phyloP scores from a whole-genome alignment of 164 flowering plant species.

The Vitis rotundifolia region DNA sequence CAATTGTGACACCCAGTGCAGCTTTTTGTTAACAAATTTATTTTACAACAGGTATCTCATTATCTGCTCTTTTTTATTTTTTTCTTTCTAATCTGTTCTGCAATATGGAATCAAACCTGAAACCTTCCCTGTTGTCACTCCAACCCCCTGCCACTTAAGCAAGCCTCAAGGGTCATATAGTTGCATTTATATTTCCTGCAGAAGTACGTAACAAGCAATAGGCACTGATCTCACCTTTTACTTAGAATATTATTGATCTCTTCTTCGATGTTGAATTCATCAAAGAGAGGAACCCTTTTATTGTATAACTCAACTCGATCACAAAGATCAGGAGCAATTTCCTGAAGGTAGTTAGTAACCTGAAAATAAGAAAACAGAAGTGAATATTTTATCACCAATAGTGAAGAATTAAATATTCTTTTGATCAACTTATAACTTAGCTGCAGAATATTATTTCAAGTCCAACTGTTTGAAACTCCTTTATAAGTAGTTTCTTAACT shows the following conservation, averaged over 20 bases:
- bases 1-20: neutral
- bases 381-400: neutral
- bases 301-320: conserved; percentile 74
- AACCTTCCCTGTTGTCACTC: no score
- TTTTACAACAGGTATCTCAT: neutral
- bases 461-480: neutral
- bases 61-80: no score
- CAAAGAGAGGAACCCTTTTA: conserved; percentile 80
- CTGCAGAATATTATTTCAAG: neutral
- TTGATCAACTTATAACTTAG: no score
- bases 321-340: conserved; percentile 91
- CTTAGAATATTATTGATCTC: conserved; percentile 85
- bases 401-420: neutral
- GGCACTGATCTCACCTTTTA: conserved; percentile 61
- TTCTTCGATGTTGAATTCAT: conserved; percentile 83
- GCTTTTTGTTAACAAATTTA: neutral
- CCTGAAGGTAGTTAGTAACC: conserved; percentile 96
- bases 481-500: neutral
- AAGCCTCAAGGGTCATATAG: no score
- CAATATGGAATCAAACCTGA: no score
- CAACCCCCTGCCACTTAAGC: no score
- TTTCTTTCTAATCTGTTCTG: no score
- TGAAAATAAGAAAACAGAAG: conserved; percentile 25
- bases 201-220: conserved; percentile 1
- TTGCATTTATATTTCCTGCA: no score